Conservation (phyloP, 2,329 filamentous ascomycete species). For the Rutstroemia sydowiana region DNA sequence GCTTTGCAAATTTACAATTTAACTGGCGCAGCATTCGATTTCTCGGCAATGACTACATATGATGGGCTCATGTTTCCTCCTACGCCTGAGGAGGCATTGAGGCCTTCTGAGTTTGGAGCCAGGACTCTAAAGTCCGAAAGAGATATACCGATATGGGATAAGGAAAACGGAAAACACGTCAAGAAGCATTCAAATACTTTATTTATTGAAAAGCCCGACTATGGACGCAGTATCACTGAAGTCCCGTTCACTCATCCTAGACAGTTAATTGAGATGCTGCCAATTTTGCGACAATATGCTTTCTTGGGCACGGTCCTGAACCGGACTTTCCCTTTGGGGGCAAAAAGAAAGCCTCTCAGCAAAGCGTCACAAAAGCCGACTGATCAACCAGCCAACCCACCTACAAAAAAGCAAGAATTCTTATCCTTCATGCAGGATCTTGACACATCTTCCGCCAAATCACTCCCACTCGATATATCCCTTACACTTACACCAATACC, state of each 20-base stretch:
- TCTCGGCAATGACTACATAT: constrained; percentile 38
- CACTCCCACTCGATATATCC: constrained; percentile 25
- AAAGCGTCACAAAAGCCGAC: neutral
- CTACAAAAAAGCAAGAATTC: constrained; percentile 25
- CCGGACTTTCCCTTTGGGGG: constrained; percentile 45
- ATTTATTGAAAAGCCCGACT: constrained; percentile 66
- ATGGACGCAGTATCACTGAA: constrained; percentile 57
- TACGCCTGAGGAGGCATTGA: constrained; percentile 37
- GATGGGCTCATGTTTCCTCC: constrained; percentile 46
- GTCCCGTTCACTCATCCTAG: constrained; percentile 72
- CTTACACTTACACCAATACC: constrained; percentile 26
- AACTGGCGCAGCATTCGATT: constrained; percentile 52
- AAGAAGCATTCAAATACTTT: constrained; percentile 51
- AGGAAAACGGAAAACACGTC: constrained; percentile 19
- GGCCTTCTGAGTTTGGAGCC: constrained; percentile 44
- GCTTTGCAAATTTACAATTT: constrained; percentile 56
- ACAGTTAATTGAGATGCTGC: constrained; percentile 68
- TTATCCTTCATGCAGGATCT: constrained; percentile 24
- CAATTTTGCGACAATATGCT: constrained; percentile 67
- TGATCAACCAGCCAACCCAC: neutral
- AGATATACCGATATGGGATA: constrained; percentile 36
- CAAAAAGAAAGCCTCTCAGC: neutral
- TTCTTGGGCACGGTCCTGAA: constrained; percentile 58
- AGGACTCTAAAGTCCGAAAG: constrained; percentile 46
- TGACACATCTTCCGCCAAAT: neutral